phyloP scores from a whole-genome alignment of 202 grass and related monocot genomes.

The Hordeum pubiflorum region DNA sequence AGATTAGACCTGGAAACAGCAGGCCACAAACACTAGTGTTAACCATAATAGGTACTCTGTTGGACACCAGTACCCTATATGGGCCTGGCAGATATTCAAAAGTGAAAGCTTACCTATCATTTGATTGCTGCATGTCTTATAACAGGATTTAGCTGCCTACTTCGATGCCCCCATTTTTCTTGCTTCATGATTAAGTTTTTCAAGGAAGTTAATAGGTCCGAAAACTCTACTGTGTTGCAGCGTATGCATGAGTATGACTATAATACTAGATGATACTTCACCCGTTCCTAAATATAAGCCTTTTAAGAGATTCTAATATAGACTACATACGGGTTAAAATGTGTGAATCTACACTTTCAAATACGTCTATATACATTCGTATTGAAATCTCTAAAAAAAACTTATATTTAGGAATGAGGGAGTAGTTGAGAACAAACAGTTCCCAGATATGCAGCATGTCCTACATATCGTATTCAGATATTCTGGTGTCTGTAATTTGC shows the following conservation, averaged over 20 bases:
- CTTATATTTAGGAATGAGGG: background rate
- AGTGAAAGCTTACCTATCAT: conserved; percentile 21
- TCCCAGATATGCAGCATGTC: background rate
- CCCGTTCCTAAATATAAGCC: no score
- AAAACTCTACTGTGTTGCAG: background rate
- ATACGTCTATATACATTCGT: no score
- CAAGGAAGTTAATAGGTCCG: background rate
- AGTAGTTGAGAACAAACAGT: conserved; percentile 15
- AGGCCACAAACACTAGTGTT: background rate
- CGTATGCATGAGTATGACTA: background rate
- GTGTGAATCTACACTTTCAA: no score
- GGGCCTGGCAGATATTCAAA: conserved; percentile 14
- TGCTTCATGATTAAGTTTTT: conserved; percentile 11
- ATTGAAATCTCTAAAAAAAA: no score
- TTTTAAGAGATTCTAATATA: no score
- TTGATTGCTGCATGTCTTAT: background rate
- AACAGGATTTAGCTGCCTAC: background rate
- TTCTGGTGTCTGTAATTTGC: background rate
- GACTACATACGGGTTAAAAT: no score
- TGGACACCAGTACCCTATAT: conserved; percentile 16
- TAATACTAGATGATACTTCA: no score
- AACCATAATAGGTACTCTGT: conserved; percentile 23
- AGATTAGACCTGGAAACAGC: conserved; percentile 23
- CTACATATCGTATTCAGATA: background rate
- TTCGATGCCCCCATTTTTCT: background rate